Conservation (phyloP, 1,284 basidiomycete species). For the Acaromyces ingoldii region DNA sequence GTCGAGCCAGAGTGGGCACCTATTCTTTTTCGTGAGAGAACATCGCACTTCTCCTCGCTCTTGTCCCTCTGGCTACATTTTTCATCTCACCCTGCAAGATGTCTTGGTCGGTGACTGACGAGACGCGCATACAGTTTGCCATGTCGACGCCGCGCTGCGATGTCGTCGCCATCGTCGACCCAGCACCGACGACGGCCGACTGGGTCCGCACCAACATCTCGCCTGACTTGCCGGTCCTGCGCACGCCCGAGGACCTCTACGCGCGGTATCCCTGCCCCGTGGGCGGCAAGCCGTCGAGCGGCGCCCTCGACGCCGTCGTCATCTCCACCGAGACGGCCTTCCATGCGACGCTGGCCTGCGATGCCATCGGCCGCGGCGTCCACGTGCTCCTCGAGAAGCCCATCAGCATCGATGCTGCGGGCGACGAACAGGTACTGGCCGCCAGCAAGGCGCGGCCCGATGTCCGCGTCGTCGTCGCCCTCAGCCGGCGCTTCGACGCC, state of each 20-base stretch:
- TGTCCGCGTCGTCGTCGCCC: constrained; percentile 45
- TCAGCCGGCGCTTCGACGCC: constrained; percentile 42
- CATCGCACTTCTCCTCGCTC: too few species aligned
- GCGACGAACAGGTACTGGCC: constrained; percentile 27
- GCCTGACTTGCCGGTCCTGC: not conserved
- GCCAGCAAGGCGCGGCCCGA: constrained; percentile 20
- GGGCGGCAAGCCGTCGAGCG: not conserved
- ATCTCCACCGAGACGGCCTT: constrained; percentile 30
- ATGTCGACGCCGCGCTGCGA: not conserved
- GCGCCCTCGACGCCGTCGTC: constrained; percentile 24
- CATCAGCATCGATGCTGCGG: constrained; percentile 39
- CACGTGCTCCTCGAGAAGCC: constrained; percentile 50
- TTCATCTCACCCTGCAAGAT: too few species aligned
- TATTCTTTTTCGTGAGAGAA: too few species aligned
- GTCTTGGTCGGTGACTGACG: too few species aligned
- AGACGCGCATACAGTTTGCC: not conserved
- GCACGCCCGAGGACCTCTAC: not conserved
- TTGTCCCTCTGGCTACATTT: too few species aligned
- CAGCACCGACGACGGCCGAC: not conserved
- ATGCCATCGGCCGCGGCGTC: constrained; percentile 25
- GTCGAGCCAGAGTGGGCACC: too few species aligned
- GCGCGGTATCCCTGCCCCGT: not conserved
- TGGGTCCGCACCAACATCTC: constrained; percentile 3
- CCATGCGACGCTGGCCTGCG: constrained; percentile 27
- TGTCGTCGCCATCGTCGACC: constrained; percentile 3